Conservation (phyloP, 495 filamentous ascomycete species). For the Neurospora sp. region DNA sequence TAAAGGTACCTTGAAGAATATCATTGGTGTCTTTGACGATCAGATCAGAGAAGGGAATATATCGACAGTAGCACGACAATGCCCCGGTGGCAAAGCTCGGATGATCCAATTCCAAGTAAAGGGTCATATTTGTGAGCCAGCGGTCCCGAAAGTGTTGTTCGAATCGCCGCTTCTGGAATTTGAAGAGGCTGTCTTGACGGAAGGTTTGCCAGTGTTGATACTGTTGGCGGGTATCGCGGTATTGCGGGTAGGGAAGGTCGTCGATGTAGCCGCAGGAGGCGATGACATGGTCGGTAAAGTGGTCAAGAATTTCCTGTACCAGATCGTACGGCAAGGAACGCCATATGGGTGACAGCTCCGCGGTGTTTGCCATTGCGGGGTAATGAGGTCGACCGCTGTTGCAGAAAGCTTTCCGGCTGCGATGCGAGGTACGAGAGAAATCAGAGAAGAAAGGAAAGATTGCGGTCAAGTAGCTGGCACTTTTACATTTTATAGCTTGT, state of each 20-base stretch:
- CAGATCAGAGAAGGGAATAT: too few relatives aligned
- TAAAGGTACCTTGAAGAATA: too few relatives aligned
- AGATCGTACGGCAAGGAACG: not conserved
- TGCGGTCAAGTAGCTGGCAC: not conserved
- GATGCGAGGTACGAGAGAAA: not conserved
- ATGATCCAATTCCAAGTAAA: not conserved
- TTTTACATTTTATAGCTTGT: not conserved
- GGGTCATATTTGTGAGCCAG: not conserved
- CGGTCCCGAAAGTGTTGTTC: not conserved
- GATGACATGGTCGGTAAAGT: not conserved
- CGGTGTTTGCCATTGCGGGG: not conserved
- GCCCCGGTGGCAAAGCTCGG: too few relatives aligned
- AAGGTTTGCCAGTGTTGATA: not conserved
- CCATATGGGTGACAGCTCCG: not conserved
- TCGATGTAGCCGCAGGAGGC: not conserved
- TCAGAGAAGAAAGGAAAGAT: not conserved
- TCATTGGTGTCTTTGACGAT: too few relatives aligned
- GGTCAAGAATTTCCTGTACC: not conserved
- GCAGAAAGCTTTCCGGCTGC: not conserved
- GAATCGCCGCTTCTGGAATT: not conserved
- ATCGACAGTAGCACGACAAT: too few relatives aligned
- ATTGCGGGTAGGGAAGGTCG: not conserved
- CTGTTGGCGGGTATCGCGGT: not conserved
- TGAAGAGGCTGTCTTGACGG: not conserved
- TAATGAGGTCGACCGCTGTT: not conserved